Percentiles rank a stretch among this genome's conserved stretches.
These are phyloP conservation scores for Scleroderma citrinum DNA, from an alignment of 768 basidiomycete genomes.

Conservation along the genomic window DNA sequence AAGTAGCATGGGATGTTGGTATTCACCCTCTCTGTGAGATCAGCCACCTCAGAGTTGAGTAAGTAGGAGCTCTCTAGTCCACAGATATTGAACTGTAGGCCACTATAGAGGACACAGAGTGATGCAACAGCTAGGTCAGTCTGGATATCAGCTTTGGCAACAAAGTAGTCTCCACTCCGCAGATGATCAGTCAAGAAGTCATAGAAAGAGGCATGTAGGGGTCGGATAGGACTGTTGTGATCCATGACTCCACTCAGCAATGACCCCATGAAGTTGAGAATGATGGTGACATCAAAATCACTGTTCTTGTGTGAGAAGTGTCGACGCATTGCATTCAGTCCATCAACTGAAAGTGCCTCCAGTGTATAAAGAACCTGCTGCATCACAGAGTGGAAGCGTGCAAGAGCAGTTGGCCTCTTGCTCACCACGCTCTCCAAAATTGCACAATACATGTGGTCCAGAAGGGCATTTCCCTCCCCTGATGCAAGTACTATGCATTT, in stretches of 20 bases:
- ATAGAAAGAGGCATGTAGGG: too few relatives aligned
- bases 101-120: slow-evolving; percentile 22
- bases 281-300: background rate
- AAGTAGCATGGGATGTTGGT: slow-evolving; percentile 1
- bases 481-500: slow-evolving; percentile 14
- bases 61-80: too few relatives aligned
- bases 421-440: too few relatives aligned
- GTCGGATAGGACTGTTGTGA: slow-evolving; percentile 1
- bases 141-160: slow-evolving; percentile 8
- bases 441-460: slow-evolving; percentile 11
- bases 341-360: background rate
- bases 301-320: background rate
- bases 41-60: slow-evolving; percentile 19
- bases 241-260: slow-evolving; percentile 4
- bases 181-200: too few relatives aligned
- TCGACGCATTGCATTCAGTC: background rate
- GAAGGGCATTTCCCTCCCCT: slow-evolving; percentile 24
- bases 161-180: slow-evolving; percentile 11
- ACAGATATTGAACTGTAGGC: slow-evolving; percentile 33
- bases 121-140: slow-evolving; percentile 14
- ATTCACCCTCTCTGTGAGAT: background rate
- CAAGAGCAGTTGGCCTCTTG: too few relatives aligned
- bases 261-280: slow-evolving; percentile 1
- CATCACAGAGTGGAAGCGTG: too few relatives aligned
- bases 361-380: background rate